Percentiles rank a stretch among this genome's conserved stretches.
Evolutionary conservation across 1,284 basidiomycete species (phyloP).

Genomic region (Leucoagaricus sp.): DNA sequence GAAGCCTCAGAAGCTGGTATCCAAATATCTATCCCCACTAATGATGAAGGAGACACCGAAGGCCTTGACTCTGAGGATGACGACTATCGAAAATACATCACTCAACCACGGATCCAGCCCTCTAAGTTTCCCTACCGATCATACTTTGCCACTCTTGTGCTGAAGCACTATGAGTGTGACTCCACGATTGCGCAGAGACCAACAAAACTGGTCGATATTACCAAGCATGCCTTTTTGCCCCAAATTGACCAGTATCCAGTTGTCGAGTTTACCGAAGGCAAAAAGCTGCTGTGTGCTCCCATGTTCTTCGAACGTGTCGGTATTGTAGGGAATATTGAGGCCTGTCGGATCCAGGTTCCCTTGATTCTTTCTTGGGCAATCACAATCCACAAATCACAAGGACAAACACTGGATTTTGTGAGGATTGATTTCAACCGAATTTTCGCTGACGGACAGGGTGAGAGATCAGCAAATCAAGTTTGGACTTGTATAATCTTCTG

Average conservation of each 20-base stretch:
- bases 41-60: too few species aligned
- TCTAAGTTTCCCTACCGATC: not conserved
- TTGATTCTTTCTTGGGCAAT: constrained; percentile 80
- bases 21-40: constrained; percentile 26
- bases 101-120: not conserved
- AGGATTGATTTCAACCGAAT: constrained; percentile 61
- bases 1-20: constrained; percentile 32
- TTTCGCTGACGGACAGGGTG: constrained; percentile 81
- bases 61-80: not conserved
- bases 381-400: constrained; percentile 85
- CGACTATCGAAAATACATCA: not conserved
- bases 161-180: not conserved
- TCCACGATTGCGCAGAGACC: constrained; percentile 1
- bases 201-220: constrained; percentile 20
- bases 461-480: not conserved
- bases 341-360: constrained; percentile 51
- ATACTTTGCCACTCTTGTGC: not conserved
- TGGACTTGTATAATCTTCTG: not conserved
- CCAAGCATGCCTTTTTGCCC: constrained; percentile 27
- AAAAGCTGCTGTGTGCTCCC: constrained; percentile 47
- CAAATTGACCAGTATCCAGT: constrained; percentile 46
- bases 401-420: constrained; percentile 75
- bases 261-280: constrained; percentile 50
- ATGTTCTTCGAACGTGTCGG: constrained; percentile 52
- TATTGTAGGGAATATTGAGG: constrained; percentile 44